Conservation (phyloP, 768 basidiomycete species). For the Chiua virens region DNA sequence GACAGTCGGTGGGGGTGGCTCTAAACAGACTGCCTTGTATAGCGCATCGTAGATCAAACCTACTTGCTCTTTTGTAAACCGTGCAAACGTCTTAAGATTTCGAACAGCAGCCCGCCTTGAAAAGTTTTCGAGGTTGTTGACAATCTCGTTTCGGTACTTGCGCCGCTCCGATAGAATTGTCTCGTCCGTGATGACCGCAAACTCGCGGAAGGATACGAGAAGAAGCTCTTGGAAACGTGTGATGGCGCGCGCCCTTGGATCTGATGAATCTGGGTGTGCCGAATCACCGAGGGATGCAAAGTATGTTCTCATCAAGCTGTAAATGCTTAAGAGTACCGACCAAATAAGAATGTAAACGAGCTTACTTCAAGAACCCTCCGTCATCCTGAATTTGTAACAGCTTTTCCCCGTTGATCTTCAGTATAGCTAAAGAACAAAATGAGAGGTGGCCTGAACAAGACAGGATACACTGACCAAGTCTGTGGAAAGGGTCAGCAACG, state of each 20-base stretch:
- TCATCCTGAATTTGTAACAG: constrained; percentile 94
- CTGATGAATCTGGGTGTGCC: constrained; percentile 85
- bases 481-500: constrained; percentile 28
- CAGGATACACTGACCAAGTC: constrained; percentile 49
- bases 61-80: constrained; percentile 84
- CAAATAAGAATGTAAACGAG: neutral
- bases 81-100: constrained; percentile 75
- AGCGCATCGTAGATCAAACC: constrained; percentile 91
- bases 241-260: constrained; percentile 88
- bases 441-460: neutral
- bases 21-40: constrained; percentile 79
- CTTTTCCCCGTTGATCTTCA: constrained; percentile 96
- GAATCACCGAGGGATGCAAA: constrained; percentile 92
- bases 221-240: constrained; percentile 97
- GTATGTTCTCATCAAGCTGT: constrained; percentile 91
- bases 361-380: constrained; percentile 92
- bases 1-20: constrained; percentile 61
- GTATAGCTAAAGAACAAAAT: constrained; percentile 64
- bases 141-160: constrained; percentile 84
- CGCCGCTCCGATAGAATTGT: constrained; percentile 85
- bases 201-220: constrained; percentile 96
- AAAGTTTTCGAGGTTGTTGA: constrained; percentile 91
- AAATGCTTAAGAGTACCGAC: neutral
- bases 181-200: constrained; percentile 94
- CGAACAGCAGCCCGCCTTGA: constrained; percentile 89